These are phyloP conservation scores for Pisolithus tinctorius DNA, from an alignment of 768 basidiomycete species.

Conservation along the genomic window DNA sequence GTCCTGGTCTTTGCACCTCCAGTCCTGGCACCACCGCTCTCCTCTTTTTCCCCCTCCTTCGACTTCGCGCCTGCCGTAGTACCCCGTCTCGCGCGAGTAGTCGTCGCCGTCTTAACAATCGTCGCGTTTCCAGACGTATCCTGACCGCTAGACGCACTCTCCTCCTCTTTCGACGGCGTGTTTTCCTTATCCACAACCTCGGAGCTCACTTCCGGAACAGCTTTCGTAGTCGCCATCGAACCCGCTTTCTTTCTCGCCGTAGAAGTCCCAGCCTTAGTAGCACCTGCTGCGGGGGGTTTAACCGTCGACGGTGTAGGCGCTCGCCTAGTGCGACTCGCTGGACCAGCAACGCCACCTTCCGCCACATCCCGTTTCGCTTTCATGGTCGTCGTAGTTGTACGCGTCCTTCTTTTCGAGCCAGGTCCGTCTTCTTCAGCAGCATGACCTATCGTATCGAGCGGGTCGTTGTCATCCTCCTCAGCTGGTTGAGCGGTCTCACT, in stretches of 20 bases:
- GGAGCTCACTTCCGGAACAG: neutral
- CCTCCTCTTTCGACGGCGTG: no score
- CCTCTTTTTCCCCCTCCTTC: no score
- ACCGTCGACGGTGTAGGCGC: neutral
- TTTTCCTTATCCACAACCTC: no score
- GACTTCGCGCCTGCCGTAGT: no score
- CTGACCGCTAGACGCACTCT: no score
- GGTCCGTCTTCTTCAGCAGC: neutral
- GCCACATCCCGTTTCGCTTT: neutral
- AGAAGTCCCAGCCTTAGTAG: neutral
- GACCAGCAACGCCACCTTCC: neutral
- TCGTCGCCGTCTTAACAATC: no score
- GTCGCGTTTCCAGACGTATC: no score
- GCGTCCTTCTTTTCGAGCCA: neutral
- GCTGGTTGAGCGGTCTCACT: neutral
- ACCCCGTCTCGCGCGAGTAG: no score
- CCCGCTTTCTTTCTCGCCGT: neutral
- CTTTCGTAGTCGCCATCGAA: neutral
- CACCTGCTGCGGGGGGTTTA: neutral
- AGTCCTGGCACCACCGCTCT: no score
- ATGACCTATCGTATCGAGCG: neutral
- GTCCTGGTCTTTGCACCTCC: no score
- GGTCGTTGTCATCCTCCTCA: slow-evolving; percentile 5
- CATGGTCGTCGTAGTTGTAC: neutral
- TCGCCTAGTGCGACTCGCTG: neutral